Base-by-base conservation (phyloP, 1,284 basidiomycete species). In the Ustilago sp. region DNA sequence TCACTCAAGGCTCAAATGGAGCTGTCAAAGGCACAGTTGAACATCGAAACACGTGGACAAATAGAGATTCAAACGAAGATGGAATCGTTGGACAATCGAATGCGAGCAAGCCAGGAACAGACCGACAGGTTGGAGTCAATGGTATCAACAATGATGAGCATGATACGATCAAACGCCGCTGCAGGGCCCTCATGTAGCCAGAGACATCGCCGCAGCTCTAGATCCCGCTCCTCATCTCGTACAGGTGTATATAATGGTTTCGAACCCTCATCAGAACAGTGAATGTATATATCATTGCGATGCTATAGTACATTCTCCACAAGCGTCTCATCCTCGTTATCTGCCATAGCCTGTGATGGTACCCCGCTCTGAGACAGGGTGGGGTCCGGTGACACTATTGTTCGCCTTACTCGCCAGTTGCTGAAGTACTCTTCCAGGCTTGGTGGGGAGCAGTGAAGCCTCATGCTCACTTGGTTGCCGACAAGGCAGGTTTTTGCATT, bases 401-500 rank as follows among this genome's bases (percentile, higher is more conserved):
- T 52, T 9, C 9, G 12, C 51, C 28, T n/a, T n/a, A 52, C 34
- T 3, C 51, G 34, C 23, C 6, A 11, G 51, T 32, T 34, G 17
- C 12, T 3, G 51, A 52, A 36, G 51, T 52, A 52, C 51, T 52
- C 34, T 17, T 52, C 31, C 2, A 52, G 15, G 12, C 11, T 41
- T 17, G 39, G 13, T 17, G 39, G 39, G 6, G 7, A 6, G 15
- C 39, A 41, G 7, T 17, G 13, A 12, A 17, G 32, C 11, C 34
- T 7, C n/a, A 35, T 23, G 15, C 34, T 52, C 8, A 52, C 32
- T n/a, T 52, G 51, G n/a, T 52, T 52, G 17, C 51, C 51, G 6
- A 35, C 32, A 6, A 52, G n/a, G 32, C 51, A 52, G 8, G 51
- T 52, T 32, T 52, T 52, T 6, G 51, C 51, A 52, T 52, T 52